phyloP scores from a whole-genome alignment of 2,329 filamentous ascomycete species.

The Podosphaera aphanis region DNA sequence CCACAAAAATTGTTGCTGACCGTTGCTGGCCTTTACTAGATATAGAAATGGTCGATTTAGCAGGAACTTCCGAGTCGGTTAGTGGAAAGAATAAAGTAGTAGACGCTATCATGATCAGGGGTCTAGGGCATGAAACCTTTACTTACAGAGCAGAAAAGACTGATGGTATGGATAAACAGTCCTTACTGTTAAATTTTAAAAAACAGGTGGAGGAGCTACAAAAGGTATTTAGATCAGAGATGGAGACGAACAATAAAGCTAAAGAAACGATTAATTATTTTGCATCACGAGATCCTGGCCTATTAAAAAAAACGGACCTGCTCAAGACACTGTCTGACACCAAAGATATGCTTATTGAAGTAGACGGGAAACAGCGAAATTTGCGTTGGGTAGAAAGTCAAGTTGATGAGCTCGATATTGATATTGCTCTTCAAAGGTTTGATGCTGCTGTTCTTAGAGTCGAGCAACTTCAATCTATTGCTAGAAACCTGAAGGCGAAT shows the following conservation, averaged over 20 bases:
- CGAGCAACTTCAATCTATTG: slow-evolving; percentile 62
- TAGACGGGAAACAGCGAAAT: slow-evolving; percentile 90
- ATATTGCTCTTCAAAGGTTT: slow-evolving; percentile 75
- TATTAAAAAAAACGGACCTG: slow-evolving; percentile 57
- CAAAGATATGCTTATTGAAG: slow-evolving; percentile 78
- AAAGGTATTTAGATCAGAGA: slow-evolving; percentile 63
- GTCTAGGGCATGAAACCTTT: slow-evolving; percentile 70
- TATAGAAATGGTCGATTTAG: slow-evolving; percentile 78
- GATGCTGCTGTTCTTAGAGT: slow-evolving; percentile 65
- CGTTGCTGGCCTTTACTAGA: slow-evolving; percentile 86
- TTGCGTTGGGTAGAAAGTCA: slow-evolving; percentile 87
- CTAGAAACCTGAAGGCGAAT: slow-evolving; percentile 64
- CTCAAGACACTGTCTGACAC: slow-evolving; percentile 56
- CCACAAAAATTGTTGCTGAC: slow-evolving; percentile 67
- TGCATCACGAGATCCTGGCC: slow-evolving; percentile 50
- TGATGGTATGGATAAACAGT: slow-evolving; percentile 54
- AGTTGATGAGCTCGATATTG: slow-evolving; percentile 88
- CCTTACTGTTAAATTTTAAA: slow-evolving; percentile 68
- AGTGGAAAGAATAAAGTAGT: slow-evolving; percentile 38
- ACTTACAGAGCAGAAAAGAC: slow-evolving; percentile 79
- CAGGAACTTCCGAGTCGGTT: slow-evolving; percentile 36
- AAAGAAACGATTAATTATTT: slow-evolving; percentile 74
- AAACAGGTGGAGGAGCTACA: slow-evolving; percentile 84
- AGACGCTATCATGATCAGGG: slow-evolving; percentile 75
- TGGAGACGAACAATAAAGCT: slow-evolving; percentile 65